Evolutionary conservation across 306 rosid genomes (phyloP).

Genomic region (Sphenostylis stenocarpa): DNA sequence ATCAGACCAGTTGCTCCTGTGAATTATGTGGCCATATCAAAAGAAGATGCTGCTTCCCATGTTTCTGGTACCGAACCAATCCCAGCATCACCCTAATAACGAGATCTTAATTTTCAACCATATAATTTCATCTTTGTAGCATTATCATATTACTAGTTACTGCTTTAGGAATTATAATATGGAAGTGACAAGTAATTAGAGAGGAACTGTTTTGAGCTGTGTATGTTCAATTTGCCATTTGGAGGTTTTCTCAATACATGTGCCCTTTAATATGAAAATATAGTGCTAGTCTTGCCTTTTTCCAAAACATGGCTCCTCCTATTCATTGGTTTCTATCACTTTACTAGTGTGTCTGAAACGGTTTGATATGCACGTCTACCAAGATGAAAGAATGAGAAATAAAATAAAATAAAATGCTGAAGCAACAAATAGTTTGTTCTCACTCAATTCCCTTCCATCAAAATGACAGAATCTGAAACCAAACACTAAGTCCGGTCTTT

Average conservation of each 20-base stretch:
- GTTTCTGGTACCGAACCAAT: slow-evolving; percentile 70
- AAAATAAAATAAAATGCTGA: neutral
- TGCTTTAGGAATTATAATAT: slow-evolving; percentile 58
- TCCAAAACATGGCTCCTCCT: neutral
- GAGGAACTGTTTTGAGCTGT: slow-evolving; percentile 36
- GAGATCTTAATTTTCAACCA: slow-evolving; percentile 29
- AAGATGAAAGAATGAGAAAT: neutral
- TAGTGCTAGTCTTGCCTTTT: slow-evolving; percentile 20
- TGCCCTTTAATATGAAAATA: slow-evolving; percentile 29
- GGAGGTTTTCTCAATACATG: slow-evolving; percentile 40
- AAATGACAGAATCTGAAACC: neutral
- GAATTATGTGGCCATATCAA: slow-evolving; percentile 82
- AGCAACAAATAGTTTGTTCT: neutral
- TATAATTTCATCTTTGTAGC: slow-evolving; percentile 52
- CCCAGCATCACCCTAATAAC: slow-evolving; percentile 66
- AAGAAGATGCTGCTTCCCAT: slow-evolving; percentile 83
- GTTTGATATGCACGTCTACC: neutral
- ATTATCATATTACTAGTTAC: slow-evolving; percentile 48
- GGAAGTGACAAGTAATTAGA: slow-evolving; percentile 45
- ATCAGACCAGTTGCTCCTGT: slow-evolving; percentile 71
- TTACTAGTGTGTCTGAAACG: neutral
- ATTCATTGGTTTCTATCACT: slow-evolving; percentile 9
- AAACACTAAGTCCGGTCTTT: no score
- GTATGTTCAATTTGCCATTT: slow-evolving; percentile 41
- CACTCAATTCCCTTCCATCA: neutral